Evolutionary conservation across 2,329 filamentous ascomycete species (phyloP).

Genomic region (Fusarium brevicatenulatum): DNA sequence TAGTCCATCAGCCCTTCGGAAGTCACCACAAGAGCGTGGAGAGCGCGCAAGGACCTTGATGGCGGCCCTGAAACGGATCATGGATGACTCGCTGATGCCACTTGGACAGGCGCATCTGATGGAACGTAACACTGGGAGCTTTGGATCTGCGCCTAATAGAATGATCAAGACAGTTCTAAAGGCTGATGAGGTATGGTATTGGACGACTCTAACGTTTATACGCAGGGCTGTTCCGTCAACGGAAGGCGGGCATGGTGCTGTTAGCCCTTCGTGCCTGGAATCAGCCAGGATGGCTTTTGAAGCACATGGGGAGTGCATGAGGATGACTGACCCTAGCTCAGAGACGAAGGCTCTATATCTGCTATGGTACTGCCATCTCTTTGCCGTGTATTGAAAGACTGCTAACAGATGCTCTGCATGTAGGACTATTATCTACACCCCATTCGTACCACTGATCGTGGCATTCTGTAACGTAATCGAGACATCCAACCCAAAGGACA

Average conservation of each 20-base stretch:
- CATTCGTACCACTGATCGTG: neutral
- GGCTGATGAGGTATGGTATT: neutral
- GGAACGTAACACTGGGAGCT: neutral
- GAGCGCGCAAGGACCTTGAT: neutral
- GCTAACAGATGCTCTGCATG: neutral
- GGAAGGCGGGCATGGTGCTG: neutral
- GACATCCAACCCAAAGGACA: neutral
- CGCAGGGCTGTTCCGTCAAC: fast-evolving
- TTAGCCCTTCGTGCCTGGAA: neutral
- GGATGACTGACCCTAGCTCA: neutral
- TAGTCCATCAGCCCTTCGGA: neutral
- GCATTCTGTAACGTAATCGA: neutral
- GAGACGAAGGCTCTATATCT: neutral
- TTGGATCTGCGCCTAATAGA: neutral
- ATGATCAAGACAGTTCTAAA: neutral
- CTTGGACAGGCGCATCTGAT: neutral
- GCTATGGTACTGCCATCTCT: neutral
- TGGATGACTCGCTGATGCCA: neutral
- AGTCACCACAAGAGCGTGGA: neutral
- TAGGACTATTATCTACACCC: neutral
- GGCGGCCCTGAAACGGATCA: neutral
- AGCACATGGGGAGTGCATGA: neutral
- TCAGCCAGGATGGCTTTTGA: neutral
- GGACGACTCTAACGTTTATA: neutral
- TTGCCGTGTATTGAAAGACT: too few relatives aligned